phyloP scores from a whole-genome alignment of 306 rosid species.

The Argentina anserina region DNA sequence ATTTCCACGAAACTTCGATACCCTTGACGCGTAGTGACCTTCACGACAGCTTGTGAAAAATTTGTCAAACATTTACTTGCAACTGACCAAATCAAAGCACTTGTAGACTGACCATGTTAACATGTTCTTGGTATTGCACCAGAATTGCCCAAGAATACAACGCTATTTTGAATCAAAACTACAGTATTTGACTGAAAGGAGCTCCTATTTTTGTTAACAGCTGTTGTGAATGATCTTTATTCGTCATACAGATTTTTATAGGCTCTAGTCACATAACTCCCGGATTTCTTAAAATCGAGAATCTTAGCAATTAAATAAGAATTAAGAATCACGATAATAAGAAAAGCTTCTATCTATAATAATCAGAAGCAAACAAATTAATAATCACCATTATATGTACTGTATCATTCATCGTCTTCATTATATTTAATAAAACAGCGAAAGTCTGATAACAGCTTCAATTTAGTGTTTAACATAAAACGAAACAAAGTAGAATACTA shows the following conservation, averaged over 20 bases:
- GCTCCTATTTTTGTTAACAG: too few species aligned
- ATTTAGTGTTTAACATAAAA: constrained; percentile 13
- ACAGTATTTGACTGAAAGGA: too few species aligned
- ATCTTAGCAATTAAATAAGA: background rate
- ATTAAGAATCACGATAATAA: background rate
- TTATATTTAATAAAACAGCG: background rate
- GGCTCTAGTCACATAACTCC: background rate
- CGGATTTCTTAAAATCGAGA: background rate
- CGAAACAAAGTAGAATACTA: constrained; percentile 2
- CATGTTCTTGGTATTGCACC: background rate
- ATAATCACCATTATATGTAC: background rate
- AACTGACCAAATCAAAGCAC: background rate
- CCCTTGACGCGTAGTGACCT: background rate
- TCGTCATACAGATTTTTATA: too few species aligned
- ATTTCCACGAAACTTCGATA: background rate
- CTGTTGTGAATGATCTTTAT: too few species aligned
- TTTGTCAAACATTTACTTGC: background rate
- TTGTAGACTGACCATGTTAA: background rate
- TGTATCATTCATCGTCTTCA: background rate
- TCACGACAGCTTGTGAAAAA: background rate
- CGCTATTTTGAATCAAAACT: background rate
- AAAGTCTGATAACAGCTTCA: background rate
- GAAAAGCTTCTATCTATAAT: background rate
- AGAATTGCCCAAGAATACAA: background rate
- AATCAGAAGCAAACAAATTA: constrained; percentile 3